phyloP scores from a whole-genome alignment of 1,284 basidiomycete genomes.

The Malassezia sympodialis region DNA sequence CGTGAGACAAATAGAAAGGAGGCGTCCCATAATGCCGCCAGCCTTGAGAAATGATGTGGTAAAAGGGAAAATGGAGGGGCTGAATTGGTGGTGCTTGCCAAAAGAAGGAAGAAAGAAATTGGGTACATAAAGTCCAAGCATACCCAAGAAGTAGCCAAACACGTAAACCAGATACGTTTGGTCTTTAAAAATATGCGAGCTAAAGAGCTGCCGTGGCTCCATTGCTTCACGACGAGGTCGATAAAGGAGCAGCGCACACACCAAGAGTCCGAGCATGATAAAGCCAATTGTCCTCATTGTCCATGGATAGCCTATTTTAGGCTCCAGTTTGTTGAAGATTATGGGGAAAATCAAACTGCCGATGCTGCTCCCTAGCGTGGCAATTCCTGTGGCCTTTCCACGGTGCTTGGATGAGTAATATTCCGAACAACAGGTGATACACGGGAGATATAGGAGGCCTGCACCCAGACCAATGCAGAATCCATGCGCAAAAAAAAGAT shows the following conservation, averaged over 20 bases:
- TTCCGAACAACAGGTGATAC: slow-evolving; percentile 4
- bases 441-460: slow-evolving; percentile 14
- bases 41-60: slow-evolving; percentile 26
- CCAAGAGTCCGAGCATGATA: slow-evolving; percentile 12
- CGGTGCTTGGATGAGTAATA: slow-evolving; percentile 8
- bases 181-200: slow-evolving; percentile 16
- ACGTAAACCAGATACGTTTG: slow-evolving; percentile 22
- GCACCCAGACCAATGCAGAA: slow-evolving; percentile 9
- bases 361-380: slow-evolving; percentile 15
- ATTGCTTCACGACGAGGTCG: neutral
- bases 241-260: neutral
- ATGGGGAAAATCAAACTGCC: slow-evolving; percentile 23
- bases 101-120: slow-evolving; percentile 20
- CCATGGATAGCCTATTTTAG: slow-evolving; percentile 17
- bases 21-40: slow-evolving; percentile 40
- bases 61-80: neutral
- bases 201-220: neutral
- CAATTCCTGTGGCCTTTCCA: slow-evolving; percentile 5
- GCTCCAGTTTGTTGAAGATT: slow-evolving; percentile 9
- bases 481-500: slow-evolving; percentile 10
- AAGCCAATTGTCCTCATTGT: slow-evolving; percentile 17
- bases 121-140: slow-evolving; percentile 32
- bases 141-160: slow-evolving; percentile 20
- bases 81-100: neutral
- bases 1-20: slow-evolving; percentile 43